A percentile compares a stretch with the other conserved stretches of the same genome.
These are phyloP conservation scores for Fusarium subtropicale DNA, from an alignment of 2,329 filamentous ascomycete genomes.

Conservation along the genomic window DNA sequence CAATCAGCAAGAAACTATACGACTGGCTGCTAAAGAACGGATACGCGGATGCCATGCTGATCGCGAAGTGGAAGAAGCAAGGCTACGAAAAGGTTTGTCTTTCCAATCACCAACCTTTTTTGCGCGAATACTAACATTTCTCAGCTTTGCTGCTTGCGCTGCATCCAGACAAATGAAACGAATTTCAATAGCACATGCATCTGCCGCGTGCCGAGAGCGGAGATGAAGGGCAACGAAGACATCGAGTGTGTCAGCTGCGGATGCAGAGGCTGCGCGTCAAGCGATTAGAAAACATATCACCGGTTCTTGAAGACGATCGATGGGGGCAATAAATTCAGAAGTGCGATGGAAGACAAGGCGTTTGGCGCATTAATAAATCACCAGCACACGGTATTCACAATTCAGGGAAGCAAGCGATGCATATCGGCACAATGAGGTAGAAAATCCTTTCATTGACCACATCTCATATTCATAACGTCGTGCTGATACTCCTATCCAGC, in stretches of 20 bases:
- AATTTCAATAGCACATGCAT: slow-evolving; percentile 99
- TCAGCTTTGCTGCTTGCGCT: slow-evolving; percentile 91
- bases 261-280: slow-evolving; percentile 89
- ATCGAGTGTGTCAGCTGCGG: slow-evolving; percentile 96
- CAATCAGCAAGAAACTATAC: slow-evolving; percentile 91
- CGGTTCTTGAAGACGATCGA: not conserved
- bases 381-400: slow-evolving; percentile 17
- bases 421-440: slow-evolving; percentile 50
- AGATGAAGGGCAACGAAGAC: slow-evolving; percentile 89
- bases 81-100: slow-evolving; percentile 90
- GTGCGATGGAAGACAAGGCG: slow-evolving; percentile 36
- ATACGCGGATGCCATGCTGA: slow-evolving; percentile 94
- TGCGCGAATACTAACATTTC: slow-evolving; percentile 41
- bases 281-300: slow-evolving; percentile 66
- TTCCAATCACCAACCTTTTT: not conserved
- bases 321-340: not conserved
- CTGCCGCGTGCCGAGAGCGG: slow-evolving; percentile 89
- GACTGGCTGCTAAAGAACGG: slow-evolving; percentile 97
- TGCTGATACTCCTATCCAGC: slow-evolving; percentile 50
- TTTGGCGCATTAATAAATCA: slow-evolving; percentile 42
- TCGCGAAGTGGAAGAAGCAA: slow-evolving; percentile 99
- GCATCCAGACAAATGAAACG: slow-evolving; percentile 99
- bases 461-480: slow-evolving; percentile 48
- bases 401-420: slow-evolving; percentile 13
- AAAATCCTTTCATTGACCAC: slow-evolving; percentile 51